phyloP scores from a whole-genome alignment of 257 asterid species.

The Jacaranda mimosifolia region DNA sequence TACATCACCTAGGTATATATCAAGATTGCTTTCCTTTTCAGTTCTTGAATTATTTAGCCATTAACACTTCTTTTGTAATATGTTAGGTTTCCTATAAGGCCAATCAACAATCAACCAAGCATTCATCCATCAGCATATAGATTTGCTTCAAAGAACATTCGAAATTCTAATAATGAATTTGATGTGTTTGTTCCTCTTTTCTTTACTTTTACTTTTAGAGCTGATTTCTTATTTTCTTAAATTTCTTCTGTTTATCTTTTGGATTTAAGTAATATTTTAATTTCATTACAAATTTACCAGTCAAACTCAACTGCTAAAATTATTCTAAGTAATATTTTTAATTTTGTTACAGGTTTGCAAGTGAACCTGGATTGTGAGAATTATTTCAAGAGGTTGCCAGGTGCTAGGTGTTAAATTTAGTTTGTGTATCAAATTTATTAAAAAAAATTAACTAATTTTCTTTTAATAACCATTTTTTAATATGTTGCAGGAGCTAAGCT shows the following conservation, averaged over 20 bases:
- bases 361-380: background rate
- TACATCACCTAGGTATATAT: background rate
- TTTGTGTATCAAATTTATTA: too few relatives aligned
- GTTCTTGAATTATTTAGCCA: background rate
- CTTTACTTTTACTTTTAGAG: background rate
- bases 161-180: background rate
- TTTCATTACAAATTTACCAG: background rate
- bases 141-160: background rate
- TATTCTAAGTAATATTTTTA: background rate
- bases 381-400: background rate
- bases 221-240: background rate
- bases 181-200: background rate
- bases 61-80: background rate
- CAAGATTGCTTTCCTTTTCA: background rate
- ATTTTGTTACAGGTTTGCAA: background rate
- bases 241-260: background rate
- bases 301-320: background rate
- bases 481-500: conserved; percentile 63
- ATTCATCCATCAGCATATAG: background rate
- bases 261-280: background rate
- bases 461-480: too few relatives aligned
- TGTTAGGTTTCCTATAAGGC: background rate
- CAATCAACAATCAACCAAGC: background rate
- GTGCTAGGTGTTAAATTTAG: background rate
- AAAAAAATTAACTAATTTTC: too few relatives aligned